Evolutionary conservation across 1,139 yeast genomes (phyloP), one percentile per base, ranked within the genome.

Genomic region (Yamadazyma membranifaciens): DNA sequence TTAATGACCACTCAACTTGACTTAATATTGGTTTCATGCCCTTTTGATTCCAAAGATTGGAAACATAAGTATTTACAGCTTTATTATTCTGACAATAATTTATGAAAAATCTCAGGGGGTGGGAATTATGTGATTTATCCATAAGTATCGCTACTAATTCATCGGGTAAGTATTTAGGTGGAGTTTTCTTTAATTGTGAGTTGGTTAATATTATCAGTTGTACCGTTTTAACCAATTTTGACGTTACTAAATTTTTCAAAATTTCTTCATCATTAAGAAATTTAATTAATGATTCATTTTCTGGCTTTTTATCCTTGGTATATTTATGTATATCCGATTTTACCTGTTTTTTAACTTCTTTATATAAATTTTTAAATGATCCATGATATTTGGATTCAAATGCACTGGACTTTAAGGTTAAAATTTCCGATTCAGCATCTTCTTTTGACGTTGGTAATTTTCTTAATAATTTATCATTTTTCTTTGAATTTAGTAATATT

Each of bases 1-100:
- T 77, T 57, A 86, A 75, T 36, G 83, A 75, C 64, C 75, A 67
- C 39, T 81, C 85, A 36, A 80, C 69, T 15, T 72, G 75, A 6
- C 62, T 66, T 20, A 80, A 52, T 1, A 72, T 54, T 12, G 63
- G 63, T 50, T 78, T 80, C 12, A 81, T 61, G 6, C 66, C 63
- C 42, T 78, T 77, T 42, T 70, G 68, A 51, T 85, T 85, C 75
- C 83, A 78, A 13, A 84, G 46, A 42, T 71, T 74, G 3, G 88
- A 81, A 15, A 80, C 66, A 46, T 75, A 55, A 48, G 71, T 67
- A 57, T 78, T 67, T 43, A 73, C 45, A 27, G 53, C 63, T 48
- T 65, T 58, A 37, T 69, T 57, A 55, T 66, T 60, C 36, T 76
- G 75, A 50, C 76, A 71, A 49, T 65, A 56, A 6, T 47, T 51